A percentile compares a stretch with the other conserved stretches of the same genome.
Evolutionary conservation across 225 moss, liverwort and hornwort species (phyloP).

Genomic region (Sphagnum contortum): DNA sequence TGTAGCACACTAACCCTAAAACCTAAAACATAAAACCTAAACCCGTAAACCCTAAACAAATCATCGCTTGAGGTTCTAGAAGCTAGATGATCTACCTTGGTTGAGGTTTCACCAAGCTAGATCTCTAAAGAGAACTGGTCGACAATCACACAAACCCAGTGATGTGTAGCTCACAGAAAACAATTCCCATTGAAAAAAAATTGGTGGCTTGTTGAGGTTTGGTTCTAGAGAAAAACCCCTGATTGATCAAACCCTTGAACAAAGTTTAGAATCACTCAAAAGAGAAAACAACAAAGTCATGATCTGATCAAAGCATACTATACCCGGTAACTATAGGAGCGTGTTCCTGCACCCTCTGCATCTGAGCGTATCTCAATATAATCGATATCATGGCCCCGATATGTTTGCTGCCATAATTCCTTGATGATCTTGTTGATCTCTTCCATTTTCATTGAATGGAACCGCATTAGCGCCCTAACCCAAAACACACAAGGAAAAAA

Average conservation of each 20-base stretch:
- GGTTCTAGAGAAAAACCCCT: not conserved
- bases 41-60: too few relatives aligned
- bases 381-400: constrained; percentile 96
- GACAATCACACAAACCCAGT: not conserved
- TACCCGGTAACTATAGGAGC: constrained; percentile 98
- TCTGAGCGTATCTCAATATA: constrained; percentile 97
- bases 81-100: too few relatives aligned
- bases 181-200: not conserved
- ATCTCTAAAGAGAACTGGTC: too few relatives aligned
- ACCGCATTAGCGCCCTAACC: constrained; percentile 85
- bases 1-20: too few relatives aligned
- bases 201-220: not conserved
- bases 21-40: too few relatives aligned
- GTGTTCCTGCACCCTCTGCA: constrained; percentile 82
- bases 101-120: too few relatives aligned
- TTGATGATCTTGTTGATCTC: constrained; percentile 99
- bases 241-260: constrained; percentile 4
- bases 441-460: constrained; percentile 99
- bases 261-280: too few relatives aligned
- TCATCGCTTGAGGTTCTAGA: too few relatives aligned
- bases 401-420: constrained; percentile 98
- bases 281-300: too few relatives aligned
- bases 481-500: constrained; percentile 12
- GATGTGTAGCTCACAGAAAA: not conserved
- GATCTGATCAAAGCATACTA: too few relatives aligned